Base-by-base conservation (phyloP, 2,329 filamentous ascomycete genomes). In the Colletotrichum musae region DNA sequence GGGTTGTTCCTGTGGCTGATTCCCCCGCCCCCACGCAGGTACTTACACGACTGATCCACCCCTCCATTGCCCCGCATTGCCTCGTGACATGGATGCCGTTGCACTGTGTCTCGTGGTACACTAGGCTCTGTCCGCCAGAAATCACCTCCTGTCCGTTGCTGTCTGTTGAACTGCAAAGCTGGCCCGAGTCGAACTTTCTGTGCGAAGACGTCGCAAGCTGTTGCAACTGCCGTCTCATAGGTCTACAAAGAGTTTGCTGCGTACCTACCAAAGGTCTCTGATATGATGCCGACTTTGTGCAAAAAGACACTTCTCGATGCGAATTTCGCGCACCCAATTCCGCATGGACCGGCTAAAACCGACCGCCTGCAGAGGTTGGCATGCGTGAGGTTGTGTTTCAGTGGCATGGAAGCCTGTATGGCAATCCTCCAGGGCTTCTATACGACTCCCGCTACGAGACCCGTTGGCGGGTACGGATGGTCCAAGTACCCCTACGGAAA, bases 11-110 rank as follows among this genome's bases (percentile, higher is more conserved):
- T n/a, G 18, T 18, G 36, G 59, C 50, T 39, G 28, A 26, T 70
- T 47, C 57, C 52, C 28, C 57, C 68, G 45, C 57, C 58, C 68
- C 68, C 58, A 70, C 58, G 58, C 52, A 47, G 15, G 15, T 43
- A 16, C 3, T 2, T 43, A 43, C 41, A 43, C 41, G 41, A 43
- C 28, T 18, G 39, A 18, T 13, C 50, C 45, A 57, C 21, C 36
- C 28, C 15, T 36, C 52, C 28, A 51, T 18, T 68, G 58, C 45
- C 58, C 68, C 68, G 58, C 64, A 58, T 54, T 32, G 28, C 45
- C 58, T 32, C 15, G 18, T 52, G 24, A 52, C 56, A 66, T 60
- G 52, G 58, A 58, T 56, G 28, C 21, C 21, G 21, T 45, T 41
- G 18, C 21, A 24, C 43, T 67, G 48, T 61, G 32, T 36, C 32